Percentiles rank a stretch among this genome's conserved stretches.
These are phyloP conservation scores for Colletotrichum australisinense DNA, from an alignment of 2,329 filamentous ascomycete species.

Conservation along the genomic window DNA sequence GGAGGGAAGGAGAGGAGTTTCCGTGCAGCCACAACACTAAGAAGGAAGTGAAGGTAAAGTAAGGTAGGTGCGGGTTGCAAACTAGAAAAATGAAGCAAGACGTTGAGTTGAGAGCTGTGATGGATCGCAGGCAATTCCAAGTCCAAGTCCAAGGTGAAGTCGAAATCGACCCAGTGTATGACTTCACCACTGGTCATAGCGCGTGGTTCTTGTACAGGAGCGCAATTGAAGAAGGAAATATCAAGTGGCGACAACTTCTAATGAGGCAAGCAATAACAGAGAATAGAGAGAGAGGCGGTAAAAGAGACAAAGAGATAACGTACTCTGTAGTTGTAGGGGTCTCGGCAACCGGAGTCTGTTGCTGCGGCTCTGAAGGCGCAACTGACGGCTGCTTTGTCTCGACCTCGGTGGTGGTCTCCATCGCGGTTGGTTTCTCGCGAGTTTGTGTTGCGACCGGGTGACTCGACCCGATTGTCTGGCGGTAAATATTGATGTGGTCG, in stretches of 20 bases:
- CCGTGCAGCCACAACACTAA: background rate
- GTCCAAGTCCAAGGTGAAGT: background rate
- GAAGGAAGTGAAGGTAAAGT: background rate
- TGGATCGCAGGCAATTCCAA: background rate
- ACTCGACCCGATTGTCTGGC: slow-evolving; percentile 1
- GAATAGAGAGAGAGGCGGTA: background rate
- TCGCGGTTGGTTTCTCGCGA: slow-evolving; percentile 5
- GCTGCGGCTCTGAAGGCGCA: slow-evolving; percentile 28
- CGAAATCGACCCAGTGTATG: slow-evolving; percentile 6
- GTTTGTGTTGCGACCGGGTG: slow-evolving; percentile 1
- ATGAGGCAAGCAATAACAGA: background rate
- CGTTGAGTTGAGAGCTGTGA: background rate
- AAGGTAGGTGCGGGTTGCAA: background rate
- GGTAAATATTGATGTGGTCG: background rate
- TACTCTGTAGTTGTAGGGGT: slow-evolving; percentile 30
- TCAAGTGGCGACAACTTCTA: background rate
- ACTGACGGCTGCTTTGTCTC: slow-evolving; percentile 34
- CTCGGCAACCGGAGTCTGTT: slow-evolving; percentile 25
- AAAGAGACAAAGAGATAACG: background rate
- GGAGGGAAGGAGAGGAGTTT: background rate
- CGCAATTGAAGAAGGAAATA: background rate
- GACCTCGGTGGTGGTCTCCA: slow-evolving; percentile 29
- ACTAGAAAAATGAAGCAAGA: background rate
- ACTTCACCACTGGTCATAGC: slow-evolving; percentile 33
- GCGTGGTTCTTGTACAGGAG: background rate